phyloP scores from a whole-genome alignment of 176 grass and related monocot genomes.

The Tillandsia leiboldiana region DNA sequence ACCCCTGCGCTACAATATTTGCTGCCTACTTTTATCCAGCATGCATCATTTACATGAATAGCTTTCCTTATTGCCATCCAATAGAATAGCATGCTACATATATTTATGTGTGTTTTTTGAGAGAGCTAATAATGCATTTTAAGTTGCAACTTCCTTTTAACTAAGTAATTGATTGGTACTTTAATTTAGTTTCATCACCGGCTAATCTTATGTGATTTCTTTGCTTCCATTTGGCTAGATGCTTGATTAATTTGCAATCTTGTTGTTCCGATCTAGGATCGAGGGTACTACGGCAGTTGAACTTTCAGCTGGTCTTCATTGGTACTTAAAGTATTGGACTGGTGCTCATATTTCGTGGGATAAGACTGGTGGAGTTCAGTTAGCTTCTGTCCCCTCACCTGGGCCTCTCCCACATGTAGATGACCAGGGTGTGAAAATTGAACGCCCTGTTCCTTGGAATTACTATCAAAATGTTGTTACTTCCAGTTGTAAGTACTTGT shows the following conservation, averaged over 20 bases:
- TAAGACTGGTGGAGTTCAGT: slow-evolving; percentile 78
- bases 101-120: neutral
- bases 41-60: no score
- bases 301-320: slow-evolving; percentile 78
- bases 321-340: slow-evolving; percentile 94
- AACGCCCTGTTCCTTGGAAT: slow-evolving; percentile 83
- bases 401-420: slow-evolving; percentile 60
- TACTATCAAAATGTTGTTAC: slow-evolving; percentile 99
- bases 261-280: slow-evolving; percentile 41
- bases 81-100: neutral
- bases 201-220: neutral
- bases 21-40: no score
- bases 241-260: neutral
- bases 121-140: neutral
- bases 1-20: no score
- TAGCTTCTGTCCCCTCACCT: slow-evolving; percentile 46
- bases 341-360: slow-evolving; percentile 90
- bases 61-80: neutral
- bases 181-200: slow-evolving; percentile 9
- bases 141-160: neutral
- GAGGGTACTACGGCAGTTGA: slow-evolving; percentile 74
- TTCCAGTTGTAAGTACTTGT: slow-evolving; percentile 81
- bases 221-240: neutral
- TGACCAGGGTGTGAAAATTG: slow-evolving; percentile 52
- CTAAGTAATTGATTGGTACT: neutral